Evolutionary conservation across 495 filamentous ascomycete species (phyloP).

Genomic region (Tuber magnatum): DNA sequence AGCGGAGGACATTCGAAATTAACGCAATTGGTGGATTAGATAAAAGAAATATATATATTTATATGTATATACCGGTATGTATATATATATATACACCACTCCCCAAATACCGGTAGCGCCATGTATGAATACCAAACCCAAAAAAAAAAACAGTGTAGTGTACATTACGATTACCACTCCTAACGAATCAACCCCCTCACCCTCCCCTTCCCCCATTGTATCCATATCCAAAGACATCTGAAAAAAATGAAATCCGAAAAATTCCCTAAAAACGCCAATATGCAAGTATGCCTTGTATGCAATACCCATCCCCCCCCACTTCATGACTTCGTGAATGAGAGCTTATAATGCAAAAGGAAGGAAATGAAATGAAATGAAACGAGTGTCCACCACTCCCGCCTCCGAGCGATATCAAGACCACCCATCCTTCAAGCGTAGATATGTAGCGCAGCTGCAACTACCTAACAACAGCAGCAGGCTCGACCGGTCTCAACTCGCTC

Average conservation of each 20-base stretch:
- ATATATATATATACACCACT: background rate
- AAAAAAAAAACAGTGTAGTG: background rate
- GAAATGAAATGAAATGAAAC: background rate
- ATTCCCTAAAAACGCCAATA: background rate
- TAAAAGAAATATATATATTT: background rate
- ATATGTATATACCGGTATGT: too few species aligned
- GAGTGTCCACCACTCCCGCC: background rate
- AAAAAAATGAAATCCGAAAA: background rate
- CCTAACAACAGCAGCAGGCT: background rate
- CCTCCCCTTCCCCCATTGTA: background rate
- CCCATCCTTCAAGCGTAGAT: background rate
- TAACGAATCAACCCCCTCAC: background rate
- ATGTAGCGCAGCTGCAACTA: background rate
- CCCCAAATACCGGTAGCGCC: background rate
- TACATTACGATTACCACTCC: background rate
- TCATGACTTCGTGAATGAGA: background rate
- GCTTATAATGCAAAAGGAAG: background rate
- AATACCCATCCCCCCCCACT: background rate
- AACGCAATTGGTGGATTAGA: background rate
- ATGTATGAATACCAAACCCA: background rate
- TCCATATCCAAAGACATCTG: background rate
- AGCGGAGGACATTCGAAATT: background rate
- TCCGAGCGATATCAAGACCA: background rate
- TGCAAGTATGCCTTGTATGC: background rate
- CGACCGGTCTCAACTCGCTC: background rate